Evolutionary conservation across 345 rosid species (phyloP).

Genomic region (Eucalyptus pauciflora): DNA sequence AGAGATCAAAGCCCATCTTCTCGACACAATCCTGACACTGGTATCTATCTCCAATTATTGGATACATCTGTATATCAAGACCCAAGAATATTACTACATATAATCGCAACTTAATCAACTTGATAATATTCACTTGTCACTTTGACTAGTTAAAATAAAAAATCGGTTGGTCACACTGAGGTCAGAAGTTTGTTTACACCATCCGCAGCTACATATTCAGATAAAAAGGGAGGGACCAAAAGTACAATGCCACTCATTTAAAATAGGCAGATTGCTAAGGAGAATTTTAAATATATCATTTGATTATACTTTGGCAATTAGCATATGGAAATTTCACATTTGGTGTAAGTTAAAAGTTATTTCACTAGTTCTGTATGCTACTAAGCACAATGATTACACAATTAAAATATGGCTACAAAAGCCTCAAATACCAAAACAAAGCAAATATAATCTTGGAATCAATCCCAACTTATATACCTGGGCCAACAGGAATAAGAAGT

Average conservation of each 20-base stretch:
- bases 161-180: not conserved
- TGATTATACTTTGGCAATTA: not conserved
- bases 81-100: not conserved
- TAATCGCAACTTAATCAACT: not conserved
- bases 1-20: constrained; percentile 67
- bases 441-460: not conserved
- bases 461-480: not conserved
- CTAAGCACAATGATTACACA: not conserved
- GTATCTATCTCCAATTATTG: constrained; percentile 73
- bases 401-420: not conserved
- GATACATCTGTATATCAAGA: constrained; percentile 37
- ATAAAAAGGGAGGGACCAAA: no score
- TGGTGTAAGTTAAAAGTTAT: not conserved
- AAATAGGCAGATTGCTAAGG: not conserved
- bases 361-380: not conserved
- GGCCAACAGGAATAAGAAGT: not conserved
- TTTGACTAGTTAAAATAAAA: not conserved
- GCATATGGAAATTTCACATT: not conserved
- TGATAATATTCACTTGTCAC: not conserved
- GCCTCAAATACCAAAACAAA: not conserved
- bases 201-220: not conserved
- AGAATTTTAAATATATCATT: not conserved
- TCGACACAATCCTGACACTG: constrained; percentile 61
- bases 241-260: not conserved
- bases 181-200: not conserved